Percentiles rank a stretch among this genome's conserved stretches.
Evolutionary conservation across 495 filamentous ascomycete species (phyloP).

Genomic region (Trichoderma parareesei): DNA sequence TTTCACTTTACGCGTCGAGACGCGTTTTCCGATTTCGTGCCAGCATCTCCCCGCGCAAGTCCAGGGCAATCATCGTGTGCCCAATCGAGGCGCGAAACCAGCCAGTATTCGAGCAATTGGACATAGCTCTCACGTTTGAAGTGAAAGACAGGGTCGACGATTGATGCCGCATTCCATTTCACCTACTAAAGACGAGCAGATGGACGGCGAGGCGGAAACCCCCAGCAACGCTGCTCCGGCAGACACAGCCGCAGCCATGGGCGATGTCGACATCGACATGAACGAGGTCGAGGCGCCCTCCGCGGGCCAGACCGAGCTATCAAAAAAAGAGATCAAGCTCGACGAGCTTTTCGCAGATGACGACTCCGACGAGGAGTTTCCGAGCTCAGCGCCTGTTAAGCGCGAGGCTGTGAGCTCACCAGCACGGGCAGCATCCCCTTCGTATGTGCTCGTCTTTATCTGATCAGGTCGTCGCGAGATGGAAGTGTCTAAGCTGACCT

Average conservation of each 20-base stretch:
- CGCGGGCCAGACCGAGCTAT: constrained; percentile 12
- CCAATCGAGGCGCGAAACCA: too few relatives aligned
- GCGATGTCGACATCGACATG: constrained; percentile 25
- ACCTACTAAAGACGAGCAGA: constrained; percentile 11
- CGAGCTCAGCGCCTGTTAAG: constrained; percentile 34
- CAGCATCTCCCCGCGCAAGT: not conserved
- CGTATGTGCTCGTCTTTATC: constrained; percentile 17
- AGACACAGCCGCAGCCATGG: not conserved
- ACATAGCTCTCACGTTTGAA: too few relatives aligned
- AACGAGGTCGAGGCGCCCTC: constrained; percentile 22
- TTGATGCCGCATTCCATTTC: constrained; percentile 4
- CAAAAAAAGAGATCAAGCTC: constrained; percentile 51
- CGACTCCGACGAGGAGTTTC: constrained; percentile 72
- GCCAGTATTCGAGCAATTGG: not conserved
- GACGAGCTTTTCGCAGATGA: constrained; percentile 75
- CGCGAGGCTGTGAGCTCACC: constrained; percentile 23
- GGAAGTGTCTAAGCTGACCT: not conserved
- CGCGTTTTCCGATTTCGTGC: not conserved
- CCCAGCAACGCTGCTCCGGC: not conserved
- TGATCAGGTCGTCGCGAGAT: not conserved
- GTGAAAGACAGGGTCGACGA: not conserved
- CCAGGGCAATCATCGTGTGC: too few relatives aligned
- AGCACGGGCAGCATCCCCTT: constrained; percentile 23
- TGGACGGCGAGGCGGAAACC: not conserved
- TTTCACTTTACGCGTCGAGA: not conserved